These are phyloP conservation scores for Phytophthora pseudosyringae DNA, from an alignment of 352 stramenopile genomes.

Conservation along the genomic window DNA sequence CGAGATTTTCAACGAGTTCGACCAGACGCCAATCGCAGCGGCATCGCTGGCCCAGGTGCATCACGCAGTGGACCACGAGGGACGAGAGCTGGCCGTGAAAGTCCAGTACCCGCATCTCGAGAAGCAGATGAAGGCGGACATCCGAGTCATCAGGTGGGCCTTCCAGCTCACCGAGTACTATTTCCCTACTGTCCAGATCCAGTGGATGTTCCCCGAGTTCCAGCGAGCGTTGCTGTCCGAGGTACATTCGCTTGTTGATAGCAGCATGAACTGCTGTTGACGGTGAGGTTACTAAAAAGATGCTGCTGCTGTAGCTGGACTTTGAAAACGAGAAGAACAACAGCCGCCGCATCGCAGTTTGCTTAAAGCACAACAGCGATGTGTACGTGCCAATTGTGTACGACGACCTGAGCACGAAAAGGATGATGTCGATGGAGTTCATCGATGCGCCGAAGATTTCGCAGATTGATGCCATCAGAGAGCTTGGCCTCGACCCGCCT, in stretches of 20 bases:
- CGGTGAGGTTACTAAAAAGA: background rate
- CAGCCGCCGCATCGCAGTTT: conserved; percentile 64
- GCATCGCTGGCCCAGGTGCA: conserved; percentile 97
- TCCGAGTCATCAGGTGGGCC: conserved; percentile 73
- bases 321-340: conserved; percentile 90
- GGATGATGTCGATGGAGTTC: conserved; percentile 98
- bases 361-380: conserved; percentile 56
- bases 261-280: background rate
- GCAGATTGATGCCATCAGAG: conserved; percentile 83
- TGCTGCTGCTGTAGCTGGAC: conserved; percentile 57
- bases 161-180: conserved; percentile 71
- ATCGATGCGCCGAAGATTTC: conserved; percentile 96
- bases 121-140: conserved; percentile 75
- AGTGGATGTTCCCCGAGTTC: conserved; percentile 97
- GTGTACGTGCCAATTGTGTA: conserved; percentile 89
- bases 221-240: conserved; percentile 75
- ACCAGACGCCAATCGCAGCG: conserved; percentile 92
- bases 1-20: conserved; percentile 92
- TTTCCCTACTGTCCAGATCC: conserved; percentile 93
- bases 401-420: conserved; percentile 85
- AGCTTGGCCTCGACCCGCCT: conserved; percentile 77
- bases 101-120: conserved; percentile 94
- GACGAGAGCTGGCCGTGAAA: conserved; percentile 95
- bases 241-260: conserved; percentile 34
- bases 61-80: conserved; percentile 88